phyloP scores from a whole-genome alignment of 208 protist genomes.

The Porcisia hertigi region DNA sequence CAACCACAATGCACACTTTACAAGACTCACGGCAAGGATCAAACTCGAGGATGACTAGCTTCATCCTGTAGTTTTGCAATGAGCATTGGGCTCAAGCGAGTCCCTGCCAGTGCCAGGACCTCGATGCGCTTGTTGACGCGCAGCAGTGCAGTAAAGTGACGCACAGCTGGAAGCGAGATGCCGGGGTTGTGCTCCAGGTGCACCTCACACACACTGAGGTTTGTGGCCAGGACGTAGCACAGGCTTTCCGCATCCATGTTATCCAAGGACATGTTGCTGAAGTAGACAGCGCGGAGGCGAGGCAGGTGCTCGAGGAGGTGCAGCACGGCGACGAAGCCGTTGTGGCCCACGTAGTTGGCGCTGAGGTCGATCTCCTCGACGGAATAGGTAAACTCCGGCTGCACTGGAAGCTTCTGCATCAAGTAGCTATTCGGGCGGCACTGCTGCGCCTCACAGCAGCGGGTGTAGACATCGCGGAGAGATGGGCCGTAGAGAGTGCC shows the following conservation, averaged over 20 bases:
- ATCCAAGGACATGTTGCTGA: conserved; percentile 89
- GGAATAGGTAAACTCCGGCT: conserved; percentile 68
- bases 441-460: conserved; percentile 78
- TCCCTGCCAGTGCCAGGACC: conserved; percentile 65
- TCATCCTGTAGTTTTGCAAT: conserved; percentile 59
- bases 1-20: not conserved
- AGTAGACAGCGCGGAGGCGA: conserved; percentile 60
- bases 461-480: conserved; percentile 80
- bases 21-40: not conserved
- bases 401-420: conserved; percentile 74
- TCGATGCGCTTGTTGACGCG: conserved; percentile 58
- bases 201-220: conserved; percentile 54
- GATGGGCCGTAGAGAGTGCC: conserved; percentile 63
- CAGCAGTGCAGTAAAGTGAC: conserved; percentile 73
- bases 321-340: conserved; percentile 84
- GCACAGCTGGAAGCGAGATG: conserved; percentile 81
- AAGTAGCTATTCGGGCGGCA: conserved; percentile 90
- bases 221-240: conserved; percentile 55
- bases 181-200: conserved; percentile 78
- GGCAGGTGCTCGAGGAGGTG: conserved; percentile 78
- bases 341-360: conserved; percentile 89
- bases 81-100: conserved; percentile 58
- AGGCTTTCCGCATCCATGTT: conserved; percentile 81
- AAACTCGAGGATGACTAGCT: conserved; percentile 27
- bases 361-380: conserved; percentile 87